Percentiles rank a stretch among this genome's conserved stretches.
phyloP scores from a whole-genome alignment of 768 basidiomycete species.

The Lentinula sp. region DNA sequence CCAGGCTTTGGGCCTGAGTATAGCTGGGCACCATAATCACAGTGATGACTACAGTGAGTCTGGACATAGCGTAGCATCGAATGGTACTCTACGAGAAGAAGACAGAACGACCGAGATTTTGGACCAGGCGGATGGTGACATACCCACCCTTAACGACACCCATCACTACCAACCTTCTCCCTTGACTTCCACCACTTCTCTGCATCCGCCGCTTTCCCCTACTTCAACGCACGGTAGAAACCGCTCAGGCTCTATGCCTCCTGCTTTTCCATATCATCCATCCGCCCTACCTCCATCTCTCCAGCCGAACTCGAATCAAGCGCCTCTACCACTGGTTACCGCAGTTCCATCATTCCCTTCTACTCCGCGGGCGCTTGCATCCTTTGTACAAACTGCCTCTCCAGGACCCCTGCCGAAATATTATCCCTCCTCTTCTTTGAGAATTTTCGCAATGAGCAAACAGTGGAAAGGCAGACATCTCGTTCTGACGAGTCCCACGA shows the following conservation, averaged over 20 bases:
- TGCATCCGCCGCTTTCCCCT: neutral
- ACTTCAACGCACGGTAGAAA: slow-evolving; percentile 17
- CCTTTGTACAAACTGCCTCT: slow-evolving; percentile 47
- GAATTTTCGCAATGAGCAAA: slow-evolving; percentile 67
- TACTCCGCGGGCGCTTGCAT: slow-evolving; percentile 39
- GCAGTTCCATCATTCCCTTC: slow-evolving; percentile 62
- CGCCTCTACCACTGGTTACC: slow-evolving; percentile 24
- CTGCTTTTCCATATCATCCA: slow-evolving; percentile 8
- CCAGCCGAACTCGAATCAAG: slow-evolving; percentile 14
- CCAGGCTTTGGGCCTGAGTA: slow-evolving; percentile 61
- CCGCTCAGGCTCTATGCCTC: slow-evolving; percentile 31
- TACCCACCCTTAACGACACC: neutral
- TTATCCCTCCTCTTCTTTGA: slow-evolving; percentile 58
- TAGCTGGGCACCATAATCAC: slow-evolving; percentile 30
- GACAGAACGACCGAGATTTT: neutral
- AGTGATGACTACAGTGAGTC: neutral
- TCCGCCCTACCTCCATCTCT: slow-evolving; percentile 7
- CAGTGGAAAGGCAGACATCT: slow-evolving; percentile 67
- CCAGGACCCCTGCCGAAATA: slow-evolving; percentile 51
- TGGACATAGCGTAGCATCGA: neutral
- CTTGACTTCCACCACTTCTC: slow-evolving; percentile 27
- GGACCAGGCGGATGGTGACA: neutral
- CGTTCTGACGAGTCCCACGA: slow-evolving; percentile 44
- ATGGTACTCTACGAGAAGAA: slow-evolving; percentile 1
- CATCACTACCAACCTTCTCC: slow-evolving; percentile 11